Conservation (phyloP, 257 asterid species). For the Nicotiana knightiana region DNA sequence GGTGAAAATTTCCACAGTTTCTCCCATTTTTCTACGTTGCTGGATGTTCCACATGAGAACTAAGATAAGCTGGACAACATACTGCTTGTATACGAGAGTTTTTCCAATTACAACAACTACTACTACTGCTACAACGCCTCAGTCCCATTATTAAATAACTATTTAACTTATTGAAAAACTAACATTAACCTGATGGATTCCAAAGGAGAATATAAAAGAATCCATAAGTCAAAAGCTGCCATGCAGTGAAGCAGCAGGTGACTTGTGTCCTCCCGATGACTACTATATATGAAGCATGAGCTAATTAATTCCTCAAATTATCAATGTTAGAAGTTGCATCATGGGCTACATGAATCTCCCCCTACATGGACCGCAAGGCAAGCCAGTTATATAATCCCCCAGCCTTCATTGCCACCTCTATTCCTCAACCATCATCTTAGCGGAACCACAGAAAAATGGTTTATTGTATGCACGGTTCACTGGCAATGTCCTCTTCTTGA, state of each 20-base stretch:
- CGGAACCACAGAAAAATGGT: neutral
- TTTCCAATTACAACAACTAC: too few relatives aligned
- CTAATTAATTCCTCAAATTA: neutral
- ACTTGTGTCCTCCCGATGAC: neutral
- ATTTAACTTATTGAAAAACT: too few relatives aligned
- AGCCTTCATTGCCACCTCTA: neutral
- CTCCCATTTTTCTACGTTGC: neutral
- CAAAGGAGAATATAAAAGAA: too few relatives aligned
- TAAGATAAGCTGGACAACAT: too few relatives aligned
- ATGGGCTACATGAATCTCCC: neutral
- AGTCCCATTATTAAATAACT: too few relatives aligned
- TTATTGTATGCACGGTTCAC: neutral
- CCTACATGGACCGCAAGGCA: neutral
- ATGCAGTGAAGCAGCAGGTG: too few relatives aligned
- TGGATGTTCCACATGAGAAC: too few relatives aligned
- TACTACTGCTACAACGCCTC: too few relatives aligned
- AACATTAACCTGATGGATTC: too few relatives aligned
- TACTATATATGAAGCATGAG: neutral
- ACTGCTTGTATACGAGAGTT: too few relatives aligned
- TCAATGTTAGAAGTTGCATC: neutral
- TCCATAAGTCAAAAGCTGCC: too few relatives aligned
- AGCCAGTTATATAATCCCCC: neutral
- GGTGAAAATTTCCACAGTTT: neutral
- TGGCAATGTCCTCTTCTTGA: neutral
- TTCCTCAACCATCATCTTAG: neutral